Percentiles rank a stretch among this genome's conserved stretches.
phyloP scores from a whole-genome alignment of 177 flowering plant genomes.

The Vitis hybrid region DNA sequence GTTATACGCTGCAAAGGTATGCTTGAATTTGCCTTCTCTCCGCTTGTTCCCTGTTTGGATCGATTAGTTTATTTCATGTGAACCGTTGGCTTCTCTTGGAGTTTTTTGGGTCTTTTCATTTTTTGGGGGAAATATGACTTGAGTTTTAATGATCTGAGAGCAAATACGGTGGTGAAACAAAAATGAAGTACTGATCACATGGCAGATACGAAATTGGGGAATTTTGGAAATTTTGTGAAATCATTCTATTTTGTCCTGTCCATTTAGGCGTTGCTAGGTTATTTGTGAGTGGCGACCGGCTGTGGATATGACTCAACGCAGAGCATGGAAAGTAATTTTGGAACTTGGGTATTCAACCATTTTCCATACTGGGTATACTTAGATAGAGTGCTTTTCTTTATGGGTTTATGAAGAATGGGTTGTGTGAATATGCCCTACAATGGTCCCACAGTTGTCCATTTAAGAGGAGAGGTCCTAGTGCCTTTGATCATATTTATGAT shows the following conservation, averaged over 20 bases:
- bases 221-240: neutral
- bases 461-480: neutral
- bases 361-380: no score
- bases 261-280: neutral
- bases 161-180: neutral
- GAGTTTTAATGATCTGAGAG: neutral
- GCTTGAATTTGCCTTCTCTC: neutral
- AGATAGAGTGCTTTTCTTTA: no score
- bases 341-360: no score
- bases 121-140: neutral
- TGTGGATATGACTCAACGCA: no score
- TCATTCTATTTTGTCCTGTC: neutral
- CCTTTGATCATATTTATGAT: neutral
- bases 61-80: neutral
- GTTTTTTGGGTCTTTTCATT: neutral
- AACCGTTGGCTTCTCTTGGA: neutral
- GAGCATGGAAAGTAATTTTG: no score
- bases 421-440: no score
- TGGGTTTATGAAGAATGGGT: no score
- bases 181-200: neutral
- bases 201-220: neutral
- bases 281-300: no score
- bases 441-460: no score
- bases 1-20: slow-evolving; percentile 54
- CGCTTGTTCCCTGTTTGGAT: no score